phyloP scores from a whole-genome alignment of 2,329 filamentous ascomycete genomes.

The Sordariomycetes sp. region DNA sequence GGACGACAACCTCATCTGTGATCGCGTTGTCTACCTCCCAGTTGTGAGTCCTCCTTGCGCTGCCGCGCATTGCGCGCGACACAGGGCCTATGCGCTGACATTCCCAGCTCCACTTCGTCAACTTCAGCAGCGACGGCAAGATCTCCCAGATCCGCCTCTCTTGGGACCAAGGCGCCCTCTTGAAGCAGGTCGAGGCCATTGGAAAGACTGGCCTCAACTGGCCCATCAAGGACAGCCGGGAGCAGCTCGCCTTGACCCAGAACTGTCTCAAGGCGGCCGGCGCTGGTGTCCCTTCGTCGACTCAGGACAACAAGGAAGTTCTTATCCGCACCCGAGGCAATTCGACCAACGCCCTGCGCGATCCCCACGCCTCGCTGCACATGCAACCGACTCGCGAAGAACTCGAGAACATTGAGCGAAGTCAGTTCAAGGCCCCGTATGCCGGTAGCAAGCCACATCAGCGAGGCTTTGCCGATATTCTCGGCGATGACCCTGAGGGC shows the following conservation, averaged over 20 bases:
- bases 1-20: constrained; percentile 88
- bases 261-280: constrained; percentile 39
- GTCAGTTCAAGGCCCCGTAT: constrained; percentile 49
- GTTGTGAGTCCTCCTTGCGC: constrained; percentile 53
- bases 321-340: constrained; percentile 37
- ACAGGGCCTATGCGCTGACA: constrained; percentile 6
- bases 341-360: constrained; percentile 46
- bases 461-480: constrained; percentile 67
- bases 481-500: constrained; percentile 36
- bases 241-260: constrained; percentile 71
- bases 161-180: constrained; percentile 90
- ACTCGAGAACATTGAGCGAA: constrained; percentile 38
- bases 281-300: constrained; percentile 11
- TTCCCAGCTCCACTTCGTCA: constrained; percentile 73
- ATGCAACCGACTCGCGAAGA: constrained; percentile 62
- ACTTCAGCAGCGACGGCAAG: constrained; percentile 66
- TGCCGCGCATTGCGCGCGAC: background rate
- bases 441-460: constrained; percentile 51
- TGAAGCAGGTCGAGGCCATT: constrained; percentile 92
- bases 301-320: constrained; percentile 25
- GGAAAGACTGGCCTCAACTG: constrained; percentile 84
- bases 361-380: constrained; percentile 62
- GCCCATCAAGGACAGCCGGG: constrained; percentile 82
- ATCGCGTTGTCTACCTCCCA: constrained; percentile 68
- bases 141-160: constrained; percentile 82